Base-by-base conservation (phyloP, 345 rosid genomes). In the Populus simonii region DNA sequence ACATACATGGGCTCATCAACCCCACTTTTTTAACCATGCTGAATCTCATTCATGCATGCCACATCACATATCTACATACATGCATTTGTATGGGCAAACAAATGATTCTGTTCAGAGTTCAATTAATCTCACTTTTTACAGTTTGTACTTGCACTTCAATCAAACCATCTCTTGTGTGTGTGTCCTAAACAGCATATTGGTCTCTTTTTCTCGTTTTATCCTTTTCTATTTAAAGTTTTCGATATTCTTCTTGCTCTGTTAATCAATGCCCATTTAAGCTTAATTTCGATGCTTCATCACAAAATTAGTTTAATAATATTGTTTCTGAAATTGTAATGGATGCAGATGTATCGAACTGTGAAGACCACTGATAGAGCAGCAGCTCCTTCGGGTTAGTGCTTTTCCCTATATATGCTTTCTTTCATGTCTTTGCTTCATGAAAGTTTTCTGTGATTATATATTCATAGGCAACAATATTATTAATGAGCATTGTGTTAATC, bases 341-440 rank as follows among this genome's bases (percentile, higher is more conserved):
- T 78, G 77, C 86, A 91, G 96, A 88, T 91, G 96, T 91, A 91
- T 79, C 85, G 96, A 74, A 91, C 93, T 0, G 91, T 90, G 62
- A 91, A 90, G 84, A 91, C 92, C 11, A 91, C 96, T 0, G 96
- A 90, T 78, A 76, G 89, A 83, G 79, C 91, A 55, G 90, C 94
- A 11, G 92, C 90, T 78, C 74, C 94, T 74, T 87, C 92, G 82
- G 97, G 94, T 91, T 27, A 41, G 36, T 68, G 55, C 39, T 25
- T 72, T 7, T 33, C 36, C 25, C 71, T 68, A 10, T 8, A 12
- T 2, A 36, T 68, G 7, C 0, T 66, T 36, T 68, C 43, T 68
- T 36, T 59, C 22, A 59, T n/a, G 27, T 47, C 20, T 47, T 47
- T 13, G 18, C 3, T 15, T 59, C 16, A 3, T 59, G 29, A 59